Conservation (phyloP, 1,284 basidiomycete species). For the Wolfiporia cocos region DNA sequence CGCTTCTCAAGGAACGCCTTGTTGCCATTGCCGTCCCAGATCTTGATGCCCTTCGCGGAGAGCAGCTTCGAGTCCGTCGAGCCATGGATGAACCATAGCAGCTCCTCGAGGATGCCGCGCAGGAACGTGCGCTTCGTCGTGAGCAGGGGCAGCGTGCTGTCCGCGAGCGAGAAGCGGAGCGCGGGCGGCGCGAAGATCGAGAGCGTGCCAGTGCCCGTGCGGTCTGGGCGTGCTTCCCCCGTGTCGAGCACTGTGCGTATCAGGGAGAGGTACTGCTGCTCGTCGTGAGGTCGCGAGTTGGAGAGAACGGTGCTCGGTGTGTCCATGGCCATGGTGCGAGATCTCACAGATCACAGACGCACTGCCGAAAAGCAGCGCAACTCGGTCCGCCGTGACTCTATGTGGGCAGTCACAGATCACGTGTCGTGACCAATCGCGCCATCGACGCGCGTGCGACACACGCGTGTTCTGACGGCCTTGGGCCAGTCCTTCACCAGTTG, state of each 20-base stretch:
- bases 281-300: constrained; percentile 62
- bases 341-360: no score
- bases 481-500: no score
- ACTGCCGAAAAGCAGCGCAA: no score
- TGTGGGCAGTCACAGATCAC: no score
- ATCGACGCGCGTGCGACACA: no score
- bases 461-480: no score
- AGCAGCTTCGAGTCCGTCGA: constrained; percentile 80
- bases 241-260: constrained; percentile 69
- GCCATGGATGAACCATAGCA: constrained; percentile 93
- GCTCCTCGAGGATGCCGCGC: constrained; percentile 89
- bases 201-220: constrained; percentile 89
- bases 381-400: no score
- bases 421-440: no score
- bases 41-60: constrained; percentile 83
- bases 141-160: constrained; percentile 77
- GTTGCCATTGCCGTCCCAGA: constrained; percentile 97
- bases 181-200: constrained; percentile 87
- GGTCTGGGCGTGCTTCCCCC: constrained; percentile 78
- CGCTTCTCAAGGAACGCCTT: constrained; percentile 82
- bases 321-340: no score
- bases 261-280: constrained; percentile 82
- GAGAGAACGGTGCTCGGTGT: no score
- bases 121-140: constrained; percentile 96
- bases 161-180: constrained; percentile 79